These are phyloP conservation scores for Phalaenopsis equestris DNA, from an alignment of 106 monocot species.

Conservation along the genomic window DNA sequence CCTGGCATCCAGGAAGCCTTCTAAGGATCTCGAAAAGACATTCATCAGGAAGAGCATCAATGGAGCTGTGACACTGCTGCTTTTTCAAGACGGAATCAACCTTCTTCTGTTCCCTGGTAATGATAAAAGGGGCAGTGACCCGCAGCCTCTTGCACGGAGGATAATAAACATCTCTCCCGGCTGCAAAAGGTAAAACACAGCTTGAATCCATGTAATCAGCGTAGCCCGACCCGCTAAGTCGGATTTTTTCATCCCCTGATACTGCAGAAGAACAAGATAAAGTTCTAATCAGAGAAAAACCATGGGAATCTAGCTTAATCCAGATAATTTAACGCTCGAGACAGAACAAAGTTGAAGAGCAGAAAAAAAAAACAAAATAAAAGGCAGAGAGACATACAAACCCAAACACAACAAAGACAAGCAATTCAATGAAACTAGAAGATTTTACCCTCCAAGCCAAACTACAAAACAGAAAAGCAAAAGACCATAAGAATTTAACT, in stretches of 20 bases:
- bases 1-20: constrained; percentile 30
- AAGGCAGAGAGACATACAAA: not conserved
- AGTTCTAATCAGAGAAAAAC: not conserved
- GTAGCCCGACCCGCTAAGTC: not conserved
- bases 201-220: not conserved
- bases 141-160: constrained; percentile 17
- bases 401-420: not conserved
- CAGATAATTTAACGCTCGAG: not conserved
- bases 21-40: constrained; percentile 88
- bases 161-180: constrained; percentile 4
- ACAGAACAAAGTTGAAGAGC: not conserved
- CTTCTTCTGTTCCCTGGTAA: not conserved
- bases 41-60: constrained; percentile 75
- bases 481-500: not conserved
- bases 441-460: not conserved
- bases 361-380: not conserved
- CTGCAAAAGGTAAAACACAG: not conserved
- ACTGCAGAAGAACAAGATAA: not conserved
- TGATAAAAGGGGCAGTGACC: constrained; percentile 9
- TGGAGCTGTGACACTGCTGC: constrained; percentile 16
- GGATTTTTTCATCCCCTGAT: not conserved
- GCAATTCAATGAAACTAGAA: not conserved
- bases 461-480: not conserved
- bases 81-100: not conserved
- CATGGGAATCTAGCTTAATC: not conserved